These are phyloP conservation scores for Suillus bovinus DNA, from an alignment of 768 basidiomycete genomes.

Conservation along the genomic window DNA sequence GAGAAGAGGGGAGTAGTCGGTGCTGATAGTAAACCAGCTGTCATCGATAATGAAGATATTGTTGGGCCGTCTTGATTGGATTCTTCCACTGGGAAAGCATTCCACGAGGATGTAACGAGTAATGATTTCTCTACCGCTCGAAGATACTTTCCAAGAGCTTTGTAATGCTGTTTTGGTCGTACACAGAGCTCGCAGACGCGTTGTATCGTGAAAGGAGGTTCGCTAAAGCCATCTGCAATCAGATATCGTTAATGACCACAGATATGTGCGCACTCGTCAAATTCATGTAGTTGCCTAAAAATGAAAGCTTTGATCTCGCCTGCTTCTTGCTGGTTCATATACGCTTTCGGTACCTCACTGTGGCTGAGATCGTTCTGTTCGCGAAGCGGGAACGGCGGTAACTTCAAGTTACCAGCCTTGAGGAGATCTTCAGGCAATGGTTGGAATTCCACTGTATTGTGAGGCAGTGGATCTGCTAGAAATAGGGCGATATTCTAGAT, in stretches of 20 bases:
- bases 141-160: constrained; percentile 80
- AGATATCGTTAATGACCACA: constrained; percentile 4
- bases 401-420: constrained; percentile 60
- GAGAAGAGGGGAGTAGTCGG: constrained; percentile 84
- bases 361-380: constrained; percentile 48
- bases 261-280: constrained; percentile 62
- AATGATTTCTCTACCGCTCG: constrained; percentile 82
- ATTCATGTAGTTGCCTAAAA: constrained; percentile 66
- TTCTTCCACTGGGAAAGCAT: constrained; percentile 58
- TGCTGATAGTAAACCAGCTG: constrained; percentile 49
- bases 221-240: constrained; percentile 30
- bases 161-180: constrained; percentile 70
- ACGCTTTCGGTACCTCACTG: constrained; percentile 54
- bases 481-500: constrained; percentile 52
- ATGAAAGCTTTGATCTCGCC: constrained; percentile 55
- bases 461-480: constrained; percentile 38
- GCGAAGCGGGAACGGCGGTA: constrained; percentile 74
- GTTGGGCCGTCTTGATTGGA: constrained; percentile 31
- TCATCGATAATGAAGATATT: constrained; percentile 38
- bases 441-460: constrained; percentile 28
- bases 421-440: constrained; percentile 43
- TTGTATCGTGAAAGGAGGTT: constrained; percentile 87
- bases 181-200: constrained; percentile 82
- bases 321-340: constrained; percentile 64
- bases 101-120: constrained; percentile 80